phyloP scores from a whole-genome alignment of 1,139 yeast species.

The Saccharomyces hybrid region DNA sequence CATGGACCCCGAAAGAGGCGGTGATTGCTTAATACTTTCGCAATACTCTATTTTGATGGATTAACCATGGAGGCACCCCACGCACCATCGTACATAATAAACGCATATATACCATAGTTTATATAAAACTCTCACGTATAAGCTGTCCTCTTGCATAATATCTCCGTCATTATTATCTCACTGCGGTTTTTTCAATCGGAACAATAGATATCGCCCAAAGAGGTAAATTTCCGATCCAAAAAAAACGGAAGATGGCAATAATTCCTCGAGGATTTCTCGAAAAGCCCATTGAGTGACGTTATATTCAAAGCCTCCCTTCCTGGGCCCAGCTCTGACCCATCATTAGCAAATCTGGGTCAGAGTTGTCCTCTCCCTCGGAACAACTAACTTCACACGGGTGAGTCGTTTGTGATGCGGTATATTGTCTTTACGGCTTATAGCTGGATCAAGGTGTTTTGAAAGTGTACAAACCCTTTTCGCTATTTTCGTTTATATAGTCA shows the following conservation, averaged over 20 bases:
- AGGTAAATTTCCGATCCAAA: background rate
- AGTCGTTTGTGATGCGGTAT: background rate
- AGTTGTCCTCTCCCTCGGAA: background rate
- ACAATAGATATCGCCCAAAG: background rate
- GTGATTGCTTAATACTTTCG: slow-evolving; percentile 76
- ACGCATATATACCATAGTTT: background rate
- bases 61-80: background rate
- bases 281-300: background rate
- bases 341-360: background rate
- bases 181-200: background rate
- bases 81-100: background rate
- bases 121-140: background rate
- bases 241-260: background rate
- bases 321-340: background rate
- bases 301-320: background rate
- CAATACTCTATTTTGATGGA: slow-evolving; percentile 43
- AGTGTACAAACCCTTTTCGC: background rate
- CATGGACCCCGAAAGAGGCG: slow-evolving; percentile 82
- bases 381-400: background rate
- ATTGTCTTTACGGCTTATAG: background rate
- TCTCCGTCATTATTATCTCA: background rate
- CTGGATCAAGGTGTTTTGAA: background rate
- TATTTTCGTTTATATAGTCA: background rate
- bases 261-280: background rate
- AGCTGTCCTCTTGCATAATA: background rate